A percentile compares a stretch with the other conserved stretches of the same genome.
Conservation (phyloP, 768 basidiomycete species). For the Sporobolomyces pararoseus region DNA sequence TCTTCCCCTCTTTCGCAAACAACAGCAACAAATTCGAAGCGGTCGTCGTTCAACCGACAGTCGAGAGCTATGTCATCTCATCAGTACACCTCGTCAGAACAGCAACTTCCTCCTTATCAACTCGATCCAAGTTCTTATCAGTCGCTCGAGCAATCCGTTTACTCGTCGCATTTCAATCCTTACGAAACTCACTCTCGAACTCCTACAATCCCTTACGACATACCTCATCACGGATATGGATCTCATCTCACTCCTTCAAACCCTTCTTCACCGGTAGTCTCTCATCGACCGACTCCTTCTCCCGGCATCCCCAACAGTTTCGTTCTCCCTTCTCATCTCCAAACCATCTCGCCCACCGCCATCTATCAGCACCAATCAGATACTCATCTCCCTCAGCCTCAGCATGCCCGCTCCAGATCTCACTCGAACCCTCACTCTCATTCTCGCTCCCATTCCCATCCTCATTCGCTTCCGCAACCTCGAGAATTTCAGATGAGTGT, state of each 20-base stretch:
- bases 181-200: background rate
- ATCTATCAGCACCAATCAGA: background rate
- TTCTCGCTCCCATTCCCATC: background rate
- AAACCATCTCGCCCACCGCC: constrained; percentile 12
- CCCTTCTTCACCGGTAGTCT: background rate
- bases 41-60: no score
- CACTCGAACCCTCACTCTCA: background rate
- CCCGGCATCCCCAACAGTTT: background rate
- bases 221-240: background rate
- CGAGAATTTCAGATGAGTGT: background rate
- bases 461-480: background rate
- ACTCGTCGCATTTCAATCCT: constrained; percentile 4
- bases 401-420: background rate
- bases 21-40: no score
- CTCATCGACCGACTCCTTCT: constrained; percentile 1
- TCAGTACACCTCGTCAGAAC: background rate
- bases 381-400: background rate
- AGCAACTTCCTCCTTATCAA: background rate
- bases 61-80: background rate
- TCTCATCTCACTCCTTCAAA: background rate
- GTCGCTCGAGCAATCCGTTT: background rate
- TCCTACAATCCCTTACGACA: background rate
- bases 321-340: background rate
- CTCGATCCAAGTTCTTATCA: background rate
- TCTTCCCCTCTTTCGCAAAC: no score